Evolutionary conservation across 2,329 filamentous ascomycete genomes (phyloP).

Genomic region (Penicillium sclerotigenum): DNA sequence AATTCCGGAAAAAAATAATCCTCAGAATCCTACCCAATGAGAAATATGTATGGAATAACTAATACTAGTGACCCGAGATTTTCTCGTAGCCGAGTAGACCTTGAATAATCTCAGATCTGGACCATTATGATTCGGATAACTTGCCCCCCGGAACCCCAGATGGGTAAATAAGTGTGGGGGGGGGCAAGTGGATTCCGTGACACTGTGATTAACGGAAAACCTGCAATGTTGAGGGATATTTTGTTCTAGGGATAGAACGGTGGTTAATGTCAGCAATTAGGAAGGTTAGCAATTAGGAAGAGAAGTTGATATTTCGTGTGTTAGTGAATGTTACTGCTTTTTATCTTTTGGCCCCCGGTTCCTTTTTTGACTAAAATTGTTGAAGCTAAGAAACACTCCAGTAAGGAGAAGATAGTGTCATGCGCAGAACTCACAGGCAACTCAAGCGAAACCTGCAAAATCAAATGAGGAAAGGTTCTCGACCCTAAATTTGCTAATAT

Average conservation of each 20-base stretch:
- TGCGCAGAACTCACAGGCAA: background rate
- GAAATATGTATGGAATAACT: background rate
- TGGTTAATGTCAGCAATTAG: too few relatives aligned
- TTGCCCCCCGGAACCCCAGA: constrained; percentile 2
- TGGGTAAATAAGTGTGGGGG: constrained; percentile 7
- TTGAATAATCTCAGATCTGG: background rate
- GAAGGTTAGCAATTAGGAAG: too few relatives aligned
- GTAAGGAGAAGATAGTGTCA: too few relatives aligned
- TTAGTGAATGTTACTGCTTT: background rate
- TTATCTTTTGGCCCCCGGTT: background rate
- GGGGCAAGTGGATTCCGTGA: constrained; percentile 6
- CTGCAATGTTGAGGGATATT: background rate
- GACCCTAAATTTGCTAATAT: background rate
- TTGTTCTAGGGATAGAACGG: background rate
- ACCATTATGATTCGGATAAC: constrained; percentile 3
- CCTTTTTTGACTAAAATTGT: background rate
- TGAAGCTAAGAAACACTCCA: too few relatives aligned
- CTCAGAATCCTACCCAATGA: background rate
- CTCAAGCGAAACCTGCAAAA: constrained; percentile 3
- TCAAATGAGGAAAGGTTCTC: background rate
- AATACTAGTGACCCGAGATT: background rate
- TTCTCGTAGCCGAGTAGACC: constrained; percentile 1
- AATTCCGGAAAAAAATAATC: background rate
- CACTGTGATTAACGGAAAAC: constrained; percentile 2
- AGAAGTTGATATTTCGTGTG: background rate